A percentile compares a stretch with the other conserved stretches of the same genome.
Conservation (phyloP, 306 rosid genomes). For the Malus asiatica region DNA sequence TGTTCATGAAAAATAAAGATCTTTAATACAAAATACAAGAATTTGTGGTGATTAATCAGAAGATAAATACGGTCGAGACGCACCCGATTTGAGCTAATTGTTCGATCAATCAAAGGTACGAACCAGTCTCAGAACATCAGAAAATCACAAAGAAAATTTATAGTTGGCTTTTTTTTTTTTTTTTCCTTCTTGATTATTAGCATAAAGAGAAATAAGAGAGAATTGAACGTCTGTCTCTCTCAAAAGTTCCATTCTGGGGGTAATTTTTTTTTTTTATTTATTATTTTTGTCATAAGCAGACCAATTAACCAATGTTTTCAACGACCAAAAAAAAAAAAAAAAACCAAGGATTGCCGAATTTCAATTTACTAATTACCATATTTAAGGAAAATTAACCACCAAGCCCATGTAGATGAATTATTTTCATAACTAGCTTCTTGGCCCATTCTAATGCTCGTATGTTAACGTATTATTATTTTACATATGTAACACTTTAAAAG, state of each 20-base stretch:
- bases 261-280: neutral
- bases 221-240: conserved; percentile 12
- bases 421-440: neutral
- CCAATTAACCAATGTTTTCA: conserved; percentile 30
- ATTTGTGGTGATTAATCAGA: conserved; percentile 15
- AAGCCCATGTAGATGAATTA: neutral
- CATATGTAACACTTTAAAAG: neutral
- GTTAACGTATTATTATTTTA: neutral
- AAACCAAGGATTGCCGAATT: neutral
- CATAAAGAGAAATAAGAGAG: neutral
- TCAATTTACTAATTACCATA: neutral
- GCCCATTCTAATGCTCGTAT: rapidly evolving
- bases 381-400: neutral
- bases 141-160: conserved; percentile 37
- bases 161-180: neutral
- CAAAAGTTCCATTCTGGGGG: neutral
- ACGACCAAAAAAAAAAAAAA: neutral
- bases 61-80: conserved; percentile 30
- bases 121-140: conserved; percentile 45
- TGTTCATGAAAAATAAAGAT: conserved; percentile 29
- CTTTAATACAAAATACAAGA: conserved; percentile 27
- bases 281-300: neutral
- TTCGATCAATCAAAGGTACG: conserved; percentile 41
- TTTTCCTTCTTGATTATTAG: neutral
- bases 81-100: conserved; percentile 38